phyloP scores from a whole-genome alignment of 495 filamentous ascomycete genomes.

The Aspergillus kassunensis region DNA sequence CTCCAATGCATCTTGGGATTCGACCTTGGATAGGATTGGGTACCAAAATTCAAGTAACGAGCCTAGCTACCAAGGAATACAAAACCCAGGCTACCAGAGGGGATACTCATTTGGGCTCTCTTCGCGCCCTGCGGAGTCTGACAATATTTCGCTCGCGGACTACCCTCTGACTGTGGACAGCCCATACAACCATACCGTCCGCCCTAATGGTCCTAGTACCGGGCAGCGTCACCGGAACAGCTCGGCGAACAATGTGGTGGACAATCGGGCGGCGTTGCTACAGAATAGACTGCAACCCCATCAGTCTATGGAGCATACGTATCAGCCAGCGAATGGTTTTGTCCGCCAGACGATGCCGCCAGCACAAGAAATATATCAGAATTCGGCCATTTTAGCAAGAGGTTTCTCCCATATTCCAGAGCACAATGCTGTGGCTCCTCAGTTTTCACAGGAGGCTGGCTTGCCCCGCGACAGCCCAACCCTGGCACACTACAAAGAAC shows the following conservation, averaged over 20 bases:
- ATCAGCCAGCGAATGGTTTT: conserved; percentile 28
- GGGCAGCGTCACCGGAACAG: conserved; percentile 42
- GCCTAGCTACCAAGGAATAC: conserved; percentile 23
- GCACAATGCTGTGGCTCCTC: conserved; percentile 27
- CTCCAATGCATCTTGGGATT: conserved; percentile 33
- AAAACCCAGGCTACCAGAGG: conserved; percentile 29
- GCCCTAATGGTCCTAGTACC: conserved; percentile 43
- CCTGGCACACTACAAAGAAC: conserved; percentile 75
- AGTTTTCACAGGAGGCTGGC: conserved; percentile 60
- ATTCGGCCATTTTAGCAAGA: conserved; percentile 35
- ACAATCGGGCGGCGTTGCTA: conserved; percentile 37
- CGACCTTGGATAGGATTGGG: conserved; percentile 28
- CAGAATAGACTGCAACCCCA: conserved; percentile 48
- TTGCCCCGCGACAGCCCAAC: conserved; percentile 62
- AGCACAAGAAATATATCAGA: conserved; percentile 24
- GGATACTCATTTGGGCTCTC: conserved; percentile 21
- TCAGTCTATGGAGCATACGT: conserved; percentile 44
- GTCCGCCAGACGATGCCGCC: conserved; percentile 31
- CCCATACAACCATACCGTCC: conserved; percentile 53
- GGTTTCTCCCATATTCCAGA: conserved; percentile 30
- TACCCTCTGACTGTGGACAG: conserved; percentile 55
- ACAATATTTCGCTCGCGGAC: conserved; percentile 50
- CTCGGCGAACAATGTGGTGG: conserved; percentile 34
- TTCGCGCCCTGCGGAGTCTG: conserved; percentile 25
- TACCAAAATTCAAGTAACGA: conserved; percentile 28